Base-by-base conservation (phyloP, 2,329 filamentous ascomycete species). In the Penicillium griseofulvum region DNA sequence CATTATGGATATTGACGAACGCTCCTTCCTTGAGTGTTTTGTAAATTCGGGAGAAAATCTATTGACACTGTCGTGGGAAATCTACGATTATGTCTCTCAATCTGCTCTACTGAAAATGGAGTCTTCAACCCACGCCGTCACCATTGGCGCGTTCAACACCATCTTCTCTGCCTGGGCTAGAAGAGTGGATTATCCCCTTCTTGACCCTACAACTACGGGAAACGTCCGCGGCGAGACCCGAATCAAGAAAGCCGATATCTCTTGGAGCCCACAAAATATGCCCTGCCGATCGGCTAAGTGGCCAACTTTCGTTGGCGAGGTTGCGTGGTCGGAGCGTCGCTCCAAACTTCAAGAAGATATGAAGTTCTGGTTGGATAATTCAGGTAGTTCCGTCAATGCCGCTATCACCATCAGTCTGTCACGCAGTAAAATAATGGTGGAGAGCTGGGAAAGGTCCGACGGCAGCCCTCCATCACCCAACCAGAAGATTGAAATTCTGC, bases 271-370 rank as follows among this genome's bases (percentile, higher is more conserved):
- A 17, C 12, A 1, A 9, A 28, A 57, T 2, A 33, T 57, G 31
- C 51, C 55, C 42, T 28, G 33, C 28, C 26, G 39, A 49, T 43
- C 44, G 10, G 26, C 36, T 9, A 55, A 58, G 17, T 59, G 54
- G 43, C 50, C 56, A 54, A 56, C 38, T 49, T 31, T 58, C 9
- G 49, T 48, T 51, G 50, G 43, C 42, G 56, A 56, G 26, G 50
- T 56, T 17, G 36, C 46, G 7, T 56, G 50, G 41, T 45, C 26
- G 22, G 39, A 42, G 14, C 33, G 1, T 49, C 48, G 51, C 19
- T 24, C 24, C 2, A 54, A 57, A 34, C 12, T 49, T 10, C 28
- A 22, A 17, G 24, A 26, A 45, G 55, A 57, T 31, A 45, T 54
- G 19, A 39, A 31, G 17, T 54, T 57, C 37, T 57, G 55, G 55